Evolutionary conservation across 768 basidiomycete genomes (phyloP).

Genomic region (Russula virescens): DNA sequence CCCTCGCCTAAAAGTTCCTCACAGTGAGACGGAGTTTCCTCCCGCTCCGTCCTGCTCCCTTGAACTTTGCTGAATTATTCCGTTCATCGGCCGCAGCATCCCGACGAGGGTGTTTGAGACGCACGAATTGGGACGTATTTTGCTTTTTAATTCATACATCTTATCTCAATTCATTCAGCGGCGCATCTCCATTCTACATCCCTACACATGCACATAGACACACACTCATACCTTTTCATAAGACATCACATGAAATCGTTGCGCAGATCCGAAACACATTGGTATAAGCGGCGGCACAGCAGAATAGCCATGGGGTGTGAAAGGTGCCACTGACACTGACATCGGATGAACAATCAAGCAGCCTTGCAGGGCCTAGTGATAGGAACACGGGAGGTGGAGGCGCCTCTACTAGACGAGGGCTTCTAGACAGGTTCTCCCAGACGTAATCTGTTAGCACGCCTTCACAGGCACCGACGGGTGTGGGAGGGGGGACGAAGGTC

Average conservation of each 20-base stretch:
- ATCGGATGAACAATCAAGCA: neutral
- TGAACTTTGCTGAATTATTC: neutral
- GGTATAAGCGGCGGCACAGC: neutral
- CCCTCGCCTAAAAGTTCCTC: conserved; percentile 1
- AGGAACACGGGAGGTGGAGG: neutral
- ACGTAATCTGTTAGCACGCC: conserved; percentile 4
- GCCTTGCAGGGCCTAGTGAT: too few relatives aligned
- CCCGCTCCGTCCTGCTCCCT: neutral
- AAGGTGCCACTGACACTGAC: neutral
- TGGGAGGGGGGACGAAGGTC: too few relatives aligned
- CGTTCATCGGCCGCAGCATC: conserved; percentile 6
- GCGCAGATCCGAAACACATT: neutral
- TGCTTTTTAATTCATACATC: neutral
- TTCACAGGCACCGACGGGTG: conserved; percentile 2
- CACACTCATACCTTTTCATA: neutral
- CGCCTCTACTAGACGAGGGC: neutral
- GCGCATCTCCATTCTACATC: neutral
- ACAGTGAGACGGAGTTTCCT: neutral
- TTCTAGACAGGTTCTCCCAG: neutral
- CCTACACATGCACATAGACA: too few relatives aligned
- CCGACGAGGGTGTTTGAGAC: neutral
- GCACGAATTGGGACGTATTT: conserved; percentile 2
- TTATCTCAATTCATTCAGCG: neutral
- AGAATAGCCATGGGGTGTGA: neutral
- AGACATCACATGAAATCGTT: neutral